phyloP scores from a whole-genome alignment of 306 rosid genomes.

The Cucurbita argyrosperma region DNA sequence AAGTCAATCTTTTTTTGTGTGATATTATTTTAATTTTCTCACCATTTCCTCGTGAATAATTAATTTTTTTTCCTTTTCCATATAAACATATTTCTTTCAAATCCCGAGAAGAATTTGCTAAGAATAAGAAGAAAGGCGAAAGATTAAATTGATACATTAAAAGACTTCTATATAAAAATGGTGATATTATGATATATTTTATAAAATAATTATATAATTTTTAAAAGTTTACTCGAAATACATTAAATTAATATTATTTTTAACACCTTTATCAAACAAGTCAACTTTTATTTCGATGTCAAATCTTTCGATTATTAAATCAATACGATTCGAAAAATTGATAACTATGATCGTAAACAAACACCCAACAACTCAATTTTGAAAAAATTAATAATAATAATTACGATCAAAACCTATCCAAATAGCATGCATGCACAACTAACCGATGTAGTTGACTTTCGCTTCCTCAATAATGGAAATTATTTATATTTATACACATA shows the following conservation, averaged over 20 bases:
- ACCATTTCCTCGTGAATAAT: background rate
- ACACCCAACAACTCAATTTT: background rate
- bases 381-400: background rate
- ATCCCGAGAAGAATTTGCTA: background rate
- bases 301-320: background rate
- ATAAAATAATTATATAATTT: background rate
- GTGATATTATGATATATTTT: background rate
- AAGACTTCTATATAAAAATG: background rate
- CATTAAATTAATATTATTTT: too few relatives aligned
- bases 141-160: background rate
- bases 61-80: background rate
- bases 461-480: background rate
- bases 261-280: background rate
- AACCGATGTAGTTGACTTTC: background rate
- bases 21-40: background rate
- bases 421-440: constrained; percentile 6
- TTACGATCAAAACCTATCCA: background rate
- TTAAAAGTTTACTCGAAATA: too few relatives aligned
- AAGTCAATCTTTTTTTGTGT: background rate
- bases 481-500: background rate
- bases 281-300: background rate
- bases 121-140: background rate
- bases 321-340: background rate
- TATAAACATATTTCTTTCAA: background rate
- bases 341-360: background rate